These are phyloP conservation scores for Withania somnifera DNA, from an alignment of 305 asterid genomes.

Conservation along the genomic window DNA sequence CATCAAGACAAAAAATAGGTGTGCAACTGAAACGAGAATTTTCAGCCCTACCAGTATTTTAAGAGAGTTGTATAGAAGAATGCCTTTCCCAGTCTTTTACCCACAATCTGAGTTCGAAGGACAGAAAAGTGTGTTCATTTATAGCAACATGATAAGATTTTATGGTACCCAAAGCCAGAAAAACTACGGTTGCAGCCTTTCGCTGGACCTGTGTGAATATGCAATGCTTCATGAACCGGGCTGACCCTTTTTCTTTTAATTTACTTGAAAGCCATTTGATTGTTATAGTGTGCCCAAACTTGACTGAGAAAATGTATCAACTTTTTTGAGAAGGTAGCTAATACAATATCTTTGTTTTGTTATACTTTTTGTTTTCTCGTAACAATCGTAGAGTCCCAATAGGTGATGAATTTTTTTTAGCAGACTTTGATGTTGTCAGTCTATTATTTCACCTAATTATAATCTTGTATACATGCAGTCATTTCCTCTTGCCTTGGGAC, in stretches of 20 bases:
- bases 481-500: constrained; percentile 62
- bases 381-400: neutral
- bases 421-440: neutral
- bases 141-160: neutral
- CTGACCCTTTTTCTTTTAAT: neutral
- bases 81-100: neutral
- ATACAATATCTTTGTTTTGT: neutral
- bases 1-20: neutral
- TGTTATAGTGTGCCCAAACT: neutral
- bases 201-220: neutral
- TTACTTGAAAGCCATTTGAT: neutral
- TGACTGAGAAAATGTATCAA: neutral
- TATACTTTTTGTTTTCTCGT: neutral
- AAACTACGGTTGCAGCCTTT: neutral
- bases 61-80: neutral
- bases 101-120: neutral
- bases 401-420: neutral
- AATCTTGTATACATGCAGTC: constrained; percentile 39
- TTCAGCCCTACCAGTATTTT: neutral
- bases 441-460: constrained; percentile 1
- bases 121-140: neutral
- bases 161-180: neutral
- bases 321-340: neutral
- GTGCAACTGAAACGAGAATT: neutral
- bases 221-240: neutral